Evolutionary conservation across 139 green algal genomes (phyloP), one percentile per base, ranked within the genome.

Genomic region (Mesostigma viride): DNA sequence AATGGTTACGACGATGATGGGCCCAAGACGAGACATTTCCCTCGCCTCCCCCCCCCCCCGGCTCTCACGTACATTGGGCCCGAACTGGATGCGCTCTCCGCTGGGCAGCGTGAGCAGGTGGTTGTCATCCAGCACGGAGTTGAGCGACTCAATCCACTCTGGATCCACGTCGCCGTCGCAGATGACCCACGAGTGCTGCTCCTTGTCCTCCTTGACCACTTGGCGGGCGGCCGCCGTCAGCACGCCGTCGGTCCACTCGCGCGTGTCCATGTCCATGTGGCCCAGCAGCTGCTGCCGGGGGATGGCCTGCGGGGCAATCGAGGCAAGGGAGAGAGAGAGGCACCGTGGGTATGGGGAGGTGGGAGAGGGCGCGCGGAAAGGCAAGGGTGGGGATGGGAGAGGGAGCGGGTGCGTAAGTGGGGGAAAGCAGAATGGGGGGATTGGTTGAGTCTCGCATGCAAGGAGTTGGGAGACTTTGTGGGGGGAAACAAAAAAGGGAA

Each of bases 141-240:
- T 94, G 6, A 94, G 82, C 11, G 81, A 88, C 75, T 94, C 87
- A 36, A 94, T 89, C 87, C 87, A 94, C 73, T 91, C 87, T 0
- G 87, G 87, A 64, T 94, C 87, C 8, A 94, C 82, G 46, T 94
- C 86, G 3, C 87, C 87, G 67, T 94, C 87, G 67, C 84, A 90
- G 45, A 94, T 76, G 51, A 94, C 88, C 86, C 86, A 94, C n/a
- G 64, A 82, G 27, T 79, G 81, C 77, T 87, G 76, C 62, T 84
- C 78, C 31, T 81, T 58, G 0, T 75, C 68, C 63, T 90, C 84
- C 56, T 82, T 81, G 4, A 86, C 82, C 3, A 88, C 83, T 68
- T 84, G 79, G 3, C 87, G 61, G 0, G 85, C 82, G 1, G 83
- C 82, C 0, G 80, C 82, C 0, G 84, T 90, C 8, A 94, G 76